Evolutionary conservation across 805 yeast species (phyloP), one percentile per base, ranked within the genome.

Genomic region (Lachancea sp.): DNA sequence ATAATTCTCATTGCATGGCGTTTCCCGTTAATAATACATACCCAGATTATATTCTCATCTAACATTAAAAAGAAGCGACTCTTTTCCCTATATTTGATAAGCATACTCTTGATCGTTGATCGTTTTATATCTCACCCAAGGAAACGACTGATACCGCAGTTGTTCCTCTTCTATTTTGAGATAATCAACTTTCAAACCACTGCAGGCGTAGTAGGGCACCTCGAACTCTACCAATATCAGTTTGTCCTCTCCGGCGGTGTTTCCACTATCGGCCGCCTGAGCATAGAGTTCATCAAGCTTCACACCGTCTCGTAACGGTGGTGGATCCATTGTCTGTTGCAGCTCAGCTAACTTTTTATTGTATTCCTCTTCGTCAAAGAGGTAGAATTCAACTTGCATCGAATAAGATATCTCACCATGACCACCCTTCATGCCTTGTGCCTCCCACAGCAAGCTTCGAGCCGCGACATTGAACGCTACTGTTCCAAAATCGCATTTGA

Each of bases 401-500:
- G 75, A 65, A 30, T 72, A 71, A 13, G 60, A 56, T 35, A 70
- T 63, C 41, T 75, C 78, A 2, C 96, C 96, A 16, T 62, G 66
- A 1, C 67, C 66, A 19, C 69, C 69, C 39, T 77, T 78, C 45
- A 87, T 63, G 17, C 80, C 70, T 3, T 75, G 78, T 15, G 89
- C 72, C 36, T 74, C 74, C 97, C 97, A 90, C 1, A 82, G 61
- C 2, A 90, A 64, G 44, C 77, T 78, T 27, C 82, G 77, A 36
- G 77, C 72, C 51, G 88, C 91, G 6, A 93, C 73, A 47, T 81
- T 80, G 59, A 81, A 85, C 10, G 75, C 67, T 1, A 86, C 93
- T 32, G 73, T 72, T 0, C 97, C 97, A 29, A 73, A 53, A 51
- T 81, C 81, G 3, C 93, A 72, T 55, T 82, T 85, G 63, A 79